phyloP scores from a whole-genome alignment of 2,329 filamentous ascomycete genomes.

The Pyricularia sp. region DNA sequence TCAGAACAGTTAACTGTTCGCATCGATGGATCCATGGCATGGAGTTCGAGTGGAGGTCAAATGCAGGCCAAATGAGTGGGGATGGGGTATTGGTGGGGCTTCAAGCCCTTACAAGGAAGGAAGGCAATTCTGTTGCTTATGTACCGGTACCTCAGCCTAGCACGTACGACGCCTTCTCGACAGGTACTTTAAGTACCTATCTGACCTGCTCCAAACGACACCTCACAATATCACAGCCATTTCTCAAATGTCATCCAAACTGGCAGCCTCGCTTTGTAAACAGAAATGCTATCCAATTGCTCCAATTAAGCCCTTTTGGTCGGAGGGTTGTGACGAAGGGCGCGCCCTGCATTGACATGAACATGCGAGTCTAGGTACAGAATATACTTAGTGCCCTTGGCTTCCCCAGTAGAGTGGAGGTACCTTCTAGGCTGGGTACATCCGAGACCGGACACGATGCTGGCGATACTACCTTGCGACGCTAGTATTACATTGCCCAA shows the following conservation, averaged over 20 bases:
- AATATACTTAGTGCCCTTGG: not conserved
- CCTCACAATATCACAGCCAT: too few species aligned
- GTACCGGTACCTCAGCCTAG: too few species aligned
- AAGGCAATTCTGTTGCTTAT: too few species aligned
- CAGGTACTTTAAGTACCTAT: not conserved
- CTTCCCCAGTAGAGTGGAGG: not conserved
- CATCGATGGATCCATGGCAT: too few species aligned
- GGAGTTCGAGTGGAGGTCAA: not conserved
- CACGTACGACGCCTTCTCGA: not conserved
- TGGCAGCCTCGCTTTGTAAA: not conserved
- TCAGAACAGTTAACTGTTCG: too few species aligned
- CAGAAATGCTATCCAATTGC: not conserved
- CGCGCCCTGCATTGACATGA: not conserved
- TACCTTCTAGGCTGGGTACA: not conserved
- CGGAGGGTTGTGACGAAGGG: not conserved
- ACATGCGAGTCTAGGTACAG: not conserved
- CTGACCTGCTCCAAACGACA: not conserved
- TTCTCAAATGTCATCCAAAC: not conserved
- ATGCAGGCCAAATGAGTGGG: not conserved
- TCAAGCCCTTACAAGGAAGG: too few species aligned
- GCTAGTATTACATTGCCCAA: not conserved
- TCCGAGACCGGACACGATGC: not conserved
- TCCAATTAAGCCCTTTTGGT: not conserved
- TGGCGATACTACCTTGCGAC: too few species aligned
- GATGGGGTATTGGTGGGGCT: too few species aligned